Conservation (phyloP, 352 stramenopile species). For the Phytopythium litorale region DNA sequence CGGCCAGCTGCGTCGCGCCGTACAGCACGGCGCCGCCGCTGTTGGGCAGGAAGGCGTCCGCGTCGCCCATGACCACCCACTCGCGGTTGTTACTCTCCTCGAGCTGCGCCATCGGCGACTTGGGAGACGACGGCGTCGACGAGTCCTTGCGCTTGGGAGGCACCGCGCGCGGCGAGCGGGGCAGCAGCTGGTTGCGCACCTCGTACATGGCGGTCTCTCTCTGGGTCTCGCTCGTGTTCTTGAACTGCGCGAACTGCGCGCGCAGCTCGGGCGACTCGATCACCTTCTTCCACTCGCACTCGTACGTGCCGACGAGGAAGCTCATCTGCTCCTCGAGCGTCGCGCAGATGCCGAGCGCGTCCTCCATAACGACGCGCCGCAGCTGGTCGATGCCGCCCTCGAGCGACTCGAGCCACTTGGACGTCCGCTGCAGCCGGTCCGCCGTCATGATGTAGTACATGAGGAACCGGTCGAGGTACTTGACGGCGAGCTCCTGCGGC, state of each 20-base stretch:
- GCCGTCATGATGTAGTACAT: conserved; percentile 93
- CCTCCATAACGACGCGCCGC: conserved; percentile 75
- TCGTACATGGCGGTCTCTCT: conserved; percentile 53
- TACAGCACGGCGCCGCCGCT: conserved; percentile 86
- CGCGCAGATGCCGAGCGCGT: conserved; percentile 85
- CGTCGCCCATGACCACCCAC: conserved; percentile 80
- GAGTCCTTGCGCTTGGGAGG: conserved; percentile 39
- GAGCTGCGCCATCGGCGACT: conserved; percentile 20
- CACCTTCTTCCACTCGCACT: conserved; percentile 93
- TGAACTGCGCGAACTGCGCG: conserved; percentile 89
- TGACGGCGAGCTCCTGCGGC: conserved; percentile 54
- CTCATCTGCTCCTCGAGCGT: conserved; percentile 83
- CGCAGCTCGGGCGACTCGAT: conserved; percentile 77
- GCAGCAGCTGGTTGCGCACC: conserved; percentile 85
- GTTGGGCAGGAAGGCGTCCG: conserved; percentile 74
- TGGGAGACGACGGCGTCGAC: conserved; percentile 49
- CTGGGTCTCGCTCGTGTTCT: conserved; percentile 84
- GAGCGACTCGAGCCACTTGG: conserved; percentile 87
- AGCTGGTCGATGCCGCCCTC: conserved; percentile 59
- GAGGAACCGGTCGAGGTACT: conserved; percentile 87
- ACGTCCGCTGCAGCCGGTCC: conserved; percentile 67
- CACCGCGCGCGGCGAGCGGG: conserved; percentile 24
- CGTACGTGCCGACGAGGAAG: conserved; percentile 90
- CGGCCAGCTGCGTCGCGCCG: conserved; percentile 86
- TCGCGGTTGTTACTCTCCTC: conserved; percentile 17